A percentile compares a stretch with the other conserved stretches of the same genome.
Conservation (phyloP, 257 asterid species). For the Craterostigma plantagineum region DNA sequence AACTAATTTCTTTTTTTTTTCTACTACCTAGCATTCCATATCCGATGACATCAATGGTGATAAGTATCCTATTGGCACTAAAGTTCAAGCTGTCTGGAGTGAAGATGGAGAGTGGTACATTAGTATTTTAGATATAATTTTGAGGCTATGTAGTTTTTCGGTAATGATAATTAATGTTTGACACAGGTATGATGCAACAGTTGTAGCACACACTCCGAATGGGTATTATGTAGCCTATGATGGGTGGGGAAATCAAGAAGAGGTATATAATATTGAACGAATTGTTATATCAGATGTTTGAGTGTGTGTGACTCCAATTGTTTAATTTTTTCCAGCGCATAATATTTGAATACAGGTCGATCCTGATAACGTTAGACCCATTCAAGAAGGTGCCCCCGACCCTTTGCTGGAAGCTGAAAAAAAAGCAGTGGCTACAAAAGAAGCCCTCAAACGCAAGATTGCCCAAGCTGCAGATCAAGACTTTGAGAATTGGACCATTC, state of each 20-base stretch:
- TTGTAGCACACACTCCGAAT: conserved; percentile 65
- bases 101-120: conserved; percentile 94
- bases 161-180: conserved; percentile 27
- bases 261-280: conserved; percentile 47
- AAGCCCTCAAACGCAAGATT: conserved; percentile 86
- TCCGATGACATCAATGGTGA: conserved; percentile 19
- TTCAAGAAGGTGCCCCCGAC: conserved; percentile 41
- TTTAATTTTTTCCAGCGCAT: background rate
- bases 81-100: conserved; percentile 96
- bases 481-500: conserved; percentile 50
- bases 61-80: conserved; percentile 61
- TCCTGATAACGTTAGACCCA: conserved; percentile 66
- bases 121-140: background rate
- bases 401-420: conserved; percentile 84
- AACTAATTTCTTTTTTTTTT: background rate
- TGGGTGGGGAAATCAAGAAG: conserved; percentile 96
- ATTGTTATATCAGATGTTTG: background rate
- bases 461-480: conserved; percentile 74
- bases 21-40: conserved; percentile 25
- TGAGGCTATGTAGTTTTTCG: conserved; percentile 1
- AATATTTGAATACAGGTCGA: conserved; percentile 52
- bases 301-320: background rate
- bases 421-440: conserved; percentile 81
- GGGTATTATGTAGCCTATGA: conserved; percentile 64
- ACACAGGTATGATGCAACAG: conserved; percentile 72